A percentile compares a stretch with the other conserved stretches of the same genome.
Conservation (phyloP, 768 basidiomycete species). For the Thelephora ganbajun region DNA sequence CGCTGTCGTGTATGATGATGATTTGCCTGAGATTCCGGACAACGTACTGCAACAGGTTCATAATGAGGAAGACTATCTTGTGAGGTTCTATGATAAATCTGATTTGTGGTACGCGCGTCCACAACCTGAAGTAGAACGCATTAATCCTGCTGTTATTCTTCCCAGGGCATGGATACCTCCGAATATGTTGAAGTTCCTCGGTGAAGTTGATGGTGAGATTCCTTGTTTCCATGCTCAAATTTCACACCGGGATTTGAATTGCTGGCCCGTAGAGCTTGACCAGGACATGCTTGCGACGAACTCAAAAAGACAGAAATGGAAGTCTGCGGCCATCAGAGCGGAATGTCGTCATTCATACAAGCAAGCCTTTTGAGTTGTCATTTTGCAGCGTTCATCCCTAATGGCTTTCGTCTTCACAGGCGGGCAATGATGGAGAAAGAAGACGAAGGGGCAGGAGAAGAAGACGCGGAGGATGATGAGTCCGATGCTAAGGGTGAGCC, state of each 20-base stretch:
- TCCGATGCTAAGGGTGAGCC: neutral
- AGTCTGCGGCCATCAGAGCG: slow-evolving; percentile 30
- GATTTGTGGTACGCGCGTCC: slow-evolving; percentile 39
- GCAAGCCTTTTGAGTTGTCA: slow-evolving; percentile 24
- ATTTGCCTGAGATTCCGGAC: slow-evolving; percentile 41
- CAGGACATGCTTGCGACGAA: slow-evolving; percentile 39
- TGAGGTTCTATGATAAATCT: slow-evolving; percentile 68
- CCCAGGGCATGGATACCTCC: slow-evolving; percentile 49
- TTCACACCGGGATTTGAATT: neutral
- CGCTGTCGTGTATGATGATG: slow-evolving; percentile 56
- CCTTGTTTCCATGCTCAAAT: neutral
- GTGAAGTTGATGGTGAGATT: slow-evolving; percentile 54
- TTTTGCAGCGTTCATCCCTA: neutral
- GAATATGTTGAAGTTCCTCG: slow-evolving; percentile 47
- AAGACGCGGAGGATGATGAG: neutral
- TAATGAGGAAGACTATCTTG: slow-evolving; percentile 38
- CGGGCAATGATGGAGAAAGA: slow-evolving; percentile 36
- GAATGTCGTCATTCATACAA: slow-evolving; percentile 49
- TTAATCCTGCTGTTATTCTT: neutral
- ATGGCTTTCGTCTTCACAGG: slow-evolving; percentile 13
- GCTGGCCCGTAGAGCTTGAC: slow-evolving; percentile 34
- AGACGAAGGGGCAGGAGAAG: slow-evolving; percentile 10
- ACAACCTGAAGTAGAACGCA: neutral
- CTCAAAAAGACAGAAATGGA: slow-evolving; percentile 48
- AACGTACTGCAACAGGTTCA: slow-evolving; percentile 18